Conservation (phyloP, 441 rosid species). For the Aleurites moluccanus region DNA sequence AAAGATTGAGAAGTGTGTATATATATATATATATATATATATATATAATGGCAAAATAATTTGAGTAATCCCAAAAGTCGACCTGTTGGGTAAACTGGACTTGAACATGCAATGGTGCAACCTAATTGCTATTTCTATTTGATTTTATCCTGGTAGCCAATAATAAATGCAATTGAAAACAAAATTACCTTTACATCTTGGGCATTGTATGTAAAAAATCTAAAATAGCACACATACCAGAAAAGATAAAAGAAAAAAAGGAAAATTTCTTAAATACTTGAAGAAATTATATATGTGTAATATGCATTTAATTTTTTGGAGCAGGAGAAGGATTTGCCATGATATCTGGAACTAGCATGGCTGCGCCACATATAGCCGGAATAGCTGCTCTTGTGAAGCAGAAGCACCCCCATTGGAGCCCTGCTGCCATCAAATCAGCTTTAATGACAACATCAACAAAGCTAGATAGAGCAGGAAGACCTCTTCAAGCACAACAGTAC, state of each 20-base stretch:
- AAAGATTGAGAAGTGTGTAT: background rate
- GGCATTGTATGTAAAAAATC: background rate
- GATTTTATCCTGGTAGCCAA: background rate
- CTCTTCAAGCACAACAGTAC: constrained; percentile 87
- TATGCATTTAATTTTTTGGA: constrained; percentile 20
- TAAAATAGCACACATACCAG: background rate
- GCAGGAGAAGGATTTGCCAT: constrained; percentile 96
- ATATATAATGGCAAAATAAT: too few relatives aligned
- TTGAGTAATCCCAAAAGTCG: background rate
- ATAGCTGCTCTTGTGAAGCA: constrained; percentile 98
- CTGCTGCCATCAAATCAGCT: constrained; percentile 95
- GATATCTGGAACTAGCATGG: constrained; percentile 99
- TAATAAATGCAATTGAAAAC: background rate
- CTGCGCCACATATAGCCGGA: constrained; percentile 98
- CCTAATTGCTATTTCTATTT: background rate
- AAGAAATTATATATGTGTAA: constrained; percentile 2
- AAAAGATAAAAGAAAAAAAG: background rate
- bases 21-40: too few relatives aligned
- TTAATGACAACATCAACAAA: constrained; percentile 86
- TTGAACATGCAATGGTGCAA: background rate
- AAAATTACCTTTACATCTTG: background rate
- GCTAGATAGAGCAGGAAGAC: constrained; percentile 85
- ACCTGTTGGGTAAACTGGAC: background rate
- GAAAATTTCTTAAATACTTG: background rate
- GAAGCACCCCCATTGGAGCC: constrained; percentile 94